Base-by-base conservation (phyloP, 257 asterid species). In the Solanum corneliomulleri region DNA sequence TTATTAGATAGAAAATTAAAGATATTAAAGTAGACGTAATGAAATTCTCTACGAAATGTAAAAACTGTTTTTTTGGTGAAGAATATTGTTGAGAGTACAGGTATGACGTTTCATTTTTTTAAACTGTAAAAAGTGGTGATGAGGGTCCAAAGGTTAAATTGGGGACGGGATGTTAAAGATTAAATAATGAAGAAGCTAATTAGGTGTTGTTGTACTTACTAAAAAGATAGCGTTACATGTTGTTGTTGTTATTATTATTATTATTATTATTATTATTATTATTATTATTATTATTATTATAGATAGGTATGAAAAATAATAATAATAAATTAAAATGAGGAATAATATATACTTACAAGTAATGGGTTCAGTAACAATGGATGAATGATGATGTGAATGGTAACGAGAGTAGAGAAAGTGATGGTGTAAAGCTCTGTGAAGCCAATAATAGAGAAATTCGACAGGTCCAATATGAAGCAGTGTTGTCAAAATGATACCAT, bases 381-480 rank as follows among this genome's bases (percentile, higher is more conserved):
- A 83, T 31, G 86, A 83, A 56, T 83, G 86, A 64, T 58, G 86
- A 83, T 83, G 76, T 33, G 86, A 83, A 83, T 58, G 86, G 18
- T 83, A 83, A 3, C 52, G 76, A 58, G 86, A 83, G 20, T 83
- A 84, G 66, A 78, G 84, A 78, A 45, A 78, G 29, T 78, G 84
- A 45, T 78, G 84, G 66, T 84, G 87, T 80, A 84, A 66, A 11
- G 77, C 35, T 49, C 80, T 56, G 58, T 49, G 72, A 44, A 84
- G 72, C 71, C 71, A 84, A 84, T 49, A 85, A 25, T 58, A 85
- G 27, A 52, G 74, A 85, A 42, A 85, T 85, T 85, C 85, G 47
- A 96, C 99, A 0, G 98, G 95, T 5, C 98, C 98, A 1, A 89
- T 64, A 23, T 96, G 99, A 3, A 96, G 87, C 86, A 96, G 49